Evolutionary conservation across 2,329 filamentous ascomycete species (phyloP).

Genomic region (Akanthomyces lecanii): DNA sequence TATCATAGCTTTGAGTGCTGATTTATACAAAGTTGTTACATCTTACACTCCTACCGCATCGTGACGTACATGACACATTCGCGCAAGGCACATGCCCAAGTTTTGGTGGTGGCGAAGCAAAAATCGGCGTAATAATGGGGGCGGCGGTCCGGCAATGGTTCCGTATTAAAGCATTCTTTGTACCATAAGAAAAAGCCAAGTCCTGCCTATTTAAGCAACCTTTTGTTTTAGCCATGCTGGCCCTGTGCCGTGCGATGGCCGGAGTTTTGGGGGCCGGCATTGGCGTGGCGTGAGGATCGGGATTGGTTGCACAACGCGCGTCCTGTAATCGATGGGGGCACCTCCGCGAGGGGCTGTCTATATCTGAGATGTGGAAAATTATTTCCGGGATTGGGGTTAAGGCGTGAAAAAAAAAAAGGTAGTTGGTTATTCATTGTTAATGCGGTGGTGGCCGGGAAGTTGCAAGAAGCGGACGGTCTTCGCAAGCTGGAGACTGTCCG

Average conservation of each 20-base stretch:
- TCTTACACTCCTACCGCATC: not conserved
- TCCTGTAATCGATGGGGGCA: not conserved
- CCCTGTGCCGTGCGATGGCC: not conserved
- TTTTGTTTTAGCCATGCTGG: not conserved
- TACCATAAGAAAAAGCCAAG: not conserved
- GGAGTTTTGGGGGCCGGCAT: not conserved
- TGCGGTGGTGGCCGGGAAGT: not conserved
- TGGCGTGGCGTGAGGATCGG: not conserved
- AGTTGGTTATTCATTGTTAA: not conserved
- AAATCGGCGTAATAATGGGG: not conserved
- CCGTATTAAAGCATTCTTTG: not conserved
- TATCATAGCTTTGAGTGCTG: not conserved
- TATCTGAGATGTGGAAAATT: not conserved
- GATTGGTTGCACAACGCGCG: constrained; percentile 8
- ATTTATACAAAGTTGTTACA: not conserved
- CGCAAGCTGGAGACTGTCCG: not conserved
- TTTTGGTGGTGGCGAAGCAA: not conserved
- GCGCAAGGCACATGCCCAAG: not conserved
- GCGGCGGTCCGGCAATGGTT: not conserved
- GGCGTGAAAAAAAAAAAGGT: too few relatives aligned
- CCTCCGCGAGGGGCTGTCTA: not conserved
- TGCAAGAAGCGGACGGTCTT: not conserved
- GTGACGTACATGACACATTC: not conserved
- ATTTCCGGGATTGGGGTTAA: not conserved
- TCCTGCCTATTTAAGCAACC: not conserved